These are phyloP conservation scores for Picochlorum sp. DNA, from an alignment of 139 green algal genomes.

Conservation along the genomic window DNA sequence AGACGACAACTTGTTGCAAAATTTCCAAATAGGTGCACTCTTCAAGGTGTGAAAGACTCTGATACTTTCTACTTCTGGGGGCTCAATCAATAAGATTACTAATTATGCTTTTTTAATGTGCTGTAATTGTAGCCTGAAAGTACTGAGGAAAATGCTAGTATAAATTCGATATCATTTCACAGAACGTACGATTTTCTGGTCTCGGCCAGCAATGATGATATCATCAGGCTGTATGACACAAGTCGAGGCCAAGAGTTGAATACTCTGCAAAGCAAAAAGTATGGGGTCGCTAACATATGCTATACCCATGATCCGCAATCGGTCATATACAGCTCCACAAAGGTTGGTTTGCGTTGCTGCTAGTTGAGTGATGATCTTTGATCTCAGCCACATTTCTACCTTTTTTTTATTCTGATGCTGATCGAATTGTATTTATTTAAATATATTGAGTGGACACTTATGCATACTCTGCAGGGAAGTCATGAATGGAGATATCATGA, in stretches of 20 bases:
- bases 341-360: constrained; percentile 28
- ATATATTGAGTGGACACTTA: background rate
- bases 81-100: background rate
- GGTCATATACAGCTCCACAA: constrained; percentile 70
- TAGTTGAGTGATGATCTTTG: background rate
- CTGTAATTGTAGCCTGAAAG: constrained; percentile 7
- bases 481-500: constrained; percentile 74
- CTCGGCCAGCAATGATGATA: constrained; percentile 68
- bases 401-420: background rate
- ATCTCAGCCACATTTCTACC: background rate
- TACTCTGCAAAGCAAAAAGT: constrained; percentile 66
- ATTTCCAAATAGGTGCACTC: constrained; percentile 29
- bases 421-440: background rate
- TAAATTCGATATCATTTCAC: constrained; percentile 88
- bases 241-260: constrained; percentile 27
- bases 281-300: constrained; percentile 60
- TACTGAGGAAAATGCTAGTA: constrained; percentile 19
- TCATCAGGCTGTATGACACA: constrained; percentile 74
- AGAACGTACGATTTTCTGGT: constrained; percentile 73
- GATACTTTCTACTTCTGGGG: background rate
- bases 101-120: background rate
- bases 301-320: constrained; percentile 66
- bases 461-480: constrained; percentile 1
- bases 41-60: constrained; percentile 38
- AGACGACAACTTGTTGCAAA: constrained; percentile 14